These are phyloP conservation scores for Tricholoma furcatifolium DNA, from an alignment of 768 basidiomycete species.

Conservation along the genomic window DNA sequence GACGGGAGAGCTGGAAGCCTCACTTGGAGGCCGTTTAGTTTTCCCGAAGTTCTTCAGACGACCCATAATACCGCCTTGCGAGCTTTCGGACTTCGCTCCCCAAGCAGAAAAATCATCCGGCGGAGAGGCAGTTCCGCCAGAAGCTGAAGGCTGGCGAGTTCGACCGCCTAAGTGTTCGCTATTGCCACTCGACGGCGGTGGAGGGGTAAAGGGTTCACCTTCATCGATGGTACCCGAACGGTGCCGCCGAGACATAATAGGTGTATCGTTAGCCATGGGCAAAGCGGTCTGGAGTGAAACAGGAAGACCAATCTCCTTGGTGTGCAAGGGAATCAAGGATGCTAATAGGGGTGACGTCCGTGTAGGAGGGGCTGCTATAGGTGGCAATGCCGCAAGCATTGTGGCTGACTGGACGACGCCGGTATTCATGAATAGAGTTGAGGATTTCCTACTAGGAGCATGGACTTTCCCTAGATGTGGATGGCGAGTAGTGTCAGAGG, in stretches of 20 bases:
- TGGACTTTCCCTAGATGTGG: conserved; percentile 18
- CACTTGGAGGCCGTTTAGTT: conserved; percentile 37
- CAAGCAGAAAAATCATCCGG: conserved; percentile 55
- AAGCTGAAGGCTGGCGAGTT: conserved; percentile 44
- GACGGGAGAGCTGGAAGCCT: conserved; percentile 27
- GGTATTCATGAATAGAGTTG: conserved; percentile 26
- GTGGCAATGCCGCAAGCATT: conserved; percentile 66
- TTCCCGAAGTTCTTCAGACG: conserved; percentile 76
- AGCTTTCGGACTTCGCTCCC: conserved; percentile 31
- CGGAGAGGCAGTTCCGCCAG: conserved; percentile 28
- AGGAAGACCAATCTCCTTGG: conserved; percentile 26
- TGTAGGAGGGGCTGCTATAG: conserved; percentile 40
- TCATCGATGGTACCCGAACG: conserved; percentile 48
- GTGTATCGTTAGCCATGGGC: conserved; percentile 24
- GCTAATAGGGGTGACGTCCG: conserved; percentile 56
- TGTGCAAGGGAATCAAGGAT: conserved; percentile 53
- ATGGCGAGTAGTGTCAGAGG: conserved; percentile 20
- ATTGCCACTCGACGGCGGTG: conserved; percentile 20
- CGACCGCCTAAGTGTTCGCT: conserved; percentile 56
- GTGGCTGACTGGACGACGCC: conserved; percentile 62
- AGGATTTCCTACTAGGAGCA: conserved; percentile 9
- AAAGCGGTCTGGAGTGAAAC: conserved; percentile 45
- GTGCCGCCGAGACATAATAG: conserved; percentile 30
- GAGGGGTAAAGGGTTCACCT: conserved; percentile 14
- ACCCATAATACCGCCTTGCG: conserved; percentile 70